These are phyloP conservation scores for Solanum bulbocastanum DNA, from an alignment of 257 asterid species.

Conservation along the genomic window DNA sequence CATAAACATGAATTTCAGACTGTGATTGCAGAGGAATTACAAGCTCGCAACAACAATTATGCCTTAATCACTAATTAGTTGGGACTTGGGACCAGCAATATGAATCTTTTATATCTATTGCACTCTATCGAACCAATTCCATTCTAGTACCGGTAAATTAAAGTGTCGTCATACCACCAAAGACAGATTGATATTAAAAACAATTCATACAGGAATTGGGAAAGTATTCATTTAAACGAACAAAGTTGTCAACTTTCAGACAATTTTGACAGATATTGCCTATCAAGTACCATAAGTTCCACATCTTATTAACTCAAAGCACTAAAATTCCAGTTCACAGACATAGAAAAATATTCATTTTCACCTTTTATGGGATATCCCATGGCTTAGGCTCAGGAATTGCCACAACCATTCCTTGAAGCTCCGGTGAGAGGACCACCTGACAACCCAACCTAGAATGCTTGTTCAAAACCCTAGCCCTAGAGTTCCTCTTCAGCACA, in stretches of 20 bases:
- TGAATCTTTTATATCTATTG: neutral
- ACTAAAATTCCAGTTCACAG: neutral
- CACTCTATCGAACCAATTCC: neutral
- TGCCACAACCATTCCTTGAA: constrained; percentile 39
- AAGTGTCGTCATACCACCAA: neutral
- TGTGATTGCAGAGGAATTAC: neutral
- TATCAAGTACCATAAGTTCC: neutral
- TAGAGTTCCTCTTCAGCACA: constrained; percentile 51
- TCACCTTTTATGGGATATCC: constrained; percentile 32
- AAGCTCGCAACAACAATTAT: neutral
- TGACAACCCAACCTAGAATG: constrained; percentile 39
- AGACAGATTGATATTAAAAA: neutral
- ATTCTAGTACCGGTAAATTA: neutral
- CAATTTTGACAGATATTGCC: neutral
- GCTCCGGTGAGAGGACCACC: constrained; percentile 35
- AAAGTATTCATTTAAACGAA: neutral
- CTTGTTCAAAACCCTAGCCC: constrained; percentile 36
- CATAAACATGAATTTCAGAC: neutral
- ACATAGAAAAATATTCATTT: neutral
- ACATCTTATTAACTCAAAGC: neutral
- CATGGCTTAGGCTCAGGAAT: constrained; percentile 43
- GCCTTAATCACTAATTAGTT: neutral
- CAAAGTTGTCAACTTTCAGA: neutral
- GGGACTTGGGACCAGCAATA: neutral
- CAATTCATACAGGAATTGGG: neutral